Evolutionary conservation across 129 eudicot species (phyloP), one percentile per base, ranked within the genome.

Genomic region (Pittosporum tobira): DNA sequence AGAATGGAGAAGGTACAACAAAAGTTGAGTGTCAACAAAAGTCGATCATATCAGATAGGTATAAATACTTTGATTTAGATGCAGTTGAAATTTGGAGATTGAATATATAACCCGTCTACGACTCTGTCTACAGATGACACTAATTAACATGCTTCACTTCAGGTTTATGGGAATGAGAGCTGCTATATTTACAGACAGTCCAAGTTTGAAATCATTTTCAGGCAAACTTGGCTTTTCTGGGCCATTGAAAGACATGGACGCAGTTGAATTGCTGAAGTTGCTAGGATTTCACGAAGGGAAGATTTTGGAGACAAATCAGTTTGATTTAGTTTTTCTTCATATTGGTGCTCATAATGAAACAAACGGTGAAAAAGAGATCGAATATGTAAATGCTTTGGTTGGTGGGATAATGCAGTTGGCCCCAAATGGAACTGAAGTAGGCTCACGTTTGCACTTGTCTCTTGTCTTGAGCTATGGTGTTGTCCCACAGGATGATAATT

Each of bases 131-230:
- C n/a, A 10, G 46, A 40, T 10, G 20, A 19, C 16, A 31, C 21
- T 31, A 7, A 30, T 18, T n/a, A 18, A 54, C 19, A 2, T 54
- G 45, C 45, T 56, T 30, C 60, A 57, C 67, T 73, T 66, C 66
- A 90, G 97, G 80, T 90, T 85, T 71, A 83, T 85, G 89, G 97
- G 94, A 37, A 85, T 85, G 85, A 80, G 57, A 78, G 93, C 97
- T 58, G 95, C 85, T 53, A 21, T 90, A 48, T 20, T 90, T 31
- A 75, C 94, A 4, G 69, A 78, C 47, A 73, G 67, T 51, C 62
- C 80, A 62, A 62, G 68, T 61, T 37, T 87, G 58, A 81, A 65
- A 65, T 52, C 74, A 43, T 79, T 79, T 42, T 90, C 80, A 46
- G 64, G 53, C 67, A 81, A 70, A 59, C 73, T 76, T 68, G 99